Evolutionary conservation across 2,329 filamentous ascomycete genomes (phyloP).

Genomic region (Nigrospora osmanthi): DNA sequence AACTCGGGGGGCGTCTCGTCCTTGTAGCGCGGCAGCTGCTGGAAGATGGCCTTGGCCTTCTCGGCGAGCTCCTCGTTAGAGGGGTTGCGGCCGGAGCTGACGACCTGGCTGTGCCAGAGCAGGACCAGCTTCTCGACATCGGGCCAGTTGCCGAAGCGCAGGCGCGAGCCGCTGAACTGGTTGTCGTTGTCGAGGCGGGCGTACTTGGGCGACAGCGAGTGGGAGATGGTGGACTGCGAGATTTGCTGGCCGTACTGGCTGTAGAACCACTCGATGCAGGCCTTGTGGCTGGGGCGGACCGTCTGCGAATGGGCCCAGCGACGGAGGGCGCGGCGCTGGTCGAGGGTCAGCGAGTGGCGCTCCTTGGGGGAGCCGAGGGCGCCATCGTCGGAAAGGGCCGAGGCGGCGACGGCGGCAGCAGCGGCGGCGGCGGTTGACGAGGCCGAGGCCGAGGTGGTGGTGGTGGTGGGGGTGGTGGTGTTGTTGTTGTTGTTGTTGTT

Average conservation of each 20-base stretch:
- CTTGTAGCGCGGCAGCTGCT: constrained; percentile 50
- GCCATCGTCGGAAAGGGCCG: too few species aligned
- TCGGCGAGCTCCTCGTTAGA: constrained; percentile 56
- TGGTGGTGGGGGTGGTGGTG: too few species aligned
- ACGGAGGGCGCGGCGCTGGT: constrained; percentile 52
- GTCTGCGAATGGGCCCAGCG: constrained; percentile 51
- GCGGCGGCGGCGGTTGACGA: too few species aligned
- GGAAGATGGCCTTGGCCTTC: constrained; percentile 53
- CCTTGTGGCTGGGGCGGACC: constrained; percentile 50
- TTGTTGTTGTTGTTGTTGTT: too few species aligned
- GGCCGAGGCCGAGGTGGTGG: too few species aligned
- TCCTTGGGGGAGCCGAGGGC: constrained; percentile 25
- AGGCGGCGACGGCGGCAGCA: too few species aligned
- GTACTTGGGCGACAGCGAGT: constrained; percentile 55
- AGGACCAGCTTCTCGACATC: constrained; percentile 77
- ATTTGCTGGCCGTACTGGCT: constrained; percentile 51
- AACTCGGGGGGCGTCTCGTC: constrained; percentile 54
- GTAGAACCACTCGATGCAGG: constrained; percentile 57
- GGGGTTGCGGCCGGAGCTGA: constrained; percentile 45
- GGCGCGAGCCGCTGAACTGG: constrained; percentile 52
- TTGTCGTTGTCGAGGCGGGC: constrained; percentile 53
- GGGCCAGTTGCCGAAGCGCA: constrained; percentile 58
- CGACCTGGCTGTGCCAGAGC: constrained; percentile 47
- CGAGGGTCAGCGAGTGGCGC: constrained; percentile 53
- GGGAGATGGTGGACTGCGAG: constrained; percentile 55